Conservation (phyloP, 768 basidiomycete genomes). For the Fibroporia radiculosa region DNA sequence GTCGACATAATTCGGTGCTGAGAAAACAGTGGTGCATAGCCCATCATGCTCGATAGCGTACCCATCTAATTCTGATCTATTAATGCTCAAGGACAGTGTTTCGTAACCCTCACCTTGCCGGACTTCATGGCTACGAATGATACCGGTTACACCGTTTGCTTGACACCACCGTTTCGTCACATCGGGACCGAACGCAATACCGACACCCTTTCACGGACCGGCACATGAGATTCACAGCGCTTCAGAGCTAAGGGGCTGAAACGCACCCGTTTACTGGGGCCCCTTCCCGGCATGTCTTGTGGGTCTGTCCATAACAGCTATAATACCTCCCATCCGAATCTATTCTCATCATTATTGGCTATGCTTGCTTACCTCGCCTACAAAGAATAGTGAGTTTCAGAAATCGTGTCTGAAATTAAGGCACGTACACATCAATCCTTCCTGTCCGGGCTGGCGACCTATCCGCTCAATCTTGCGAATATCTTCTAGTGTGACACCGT, state of each 20-base stretch:
- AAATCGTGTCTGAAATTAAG: constrained; percentile 5
- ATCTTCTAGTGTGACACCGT: constrained; percentile 90
- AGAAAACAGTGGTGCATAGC: constrained; percentile 91
- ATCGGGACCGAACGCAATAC: constrained; percentile 92
- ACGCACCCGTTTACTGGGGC: constrained; percentile 90
- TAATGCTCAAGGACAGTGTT: constrained; percentile 4
- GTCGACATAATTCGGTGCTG: constrained; percentile 93
- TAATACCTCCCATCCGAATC: no score
- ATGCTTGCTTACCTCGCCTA: constrained; percentile 52
- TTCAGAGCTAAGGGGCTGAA: not conserved
- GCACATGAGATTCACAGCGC: not conserved
- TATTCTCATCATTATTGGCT: not conserved
- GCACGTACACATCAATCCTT: constrained; percentile 91
- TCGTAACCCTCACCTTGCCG: constrained; percentile 59
- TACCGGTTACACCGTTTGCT: constrained; percentile 76
- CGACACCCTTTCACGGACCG: constrained; percentile 62
- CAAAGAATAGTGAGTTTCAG: constrained; percentile 8
- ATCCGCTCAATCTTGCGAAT: constrained; percentile 83
- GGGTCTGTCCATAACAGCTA: constrained; percentile 96
- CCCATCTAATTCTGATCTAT: constrained; percentile 46
- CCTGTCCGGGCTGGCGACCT: constrained; percentile 86
- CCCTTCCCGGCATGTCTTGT: constrained; percentile 79
- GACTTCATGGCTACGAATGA: constrained; percentile 96
- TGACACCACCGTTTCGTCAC: constrained; percentile 87
- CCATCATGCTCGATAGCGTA: constrained; percentile 95